Base-by-base conservation (phyloP, 768 basidiomycete species). In the Austroboletus festivus region DNA sequence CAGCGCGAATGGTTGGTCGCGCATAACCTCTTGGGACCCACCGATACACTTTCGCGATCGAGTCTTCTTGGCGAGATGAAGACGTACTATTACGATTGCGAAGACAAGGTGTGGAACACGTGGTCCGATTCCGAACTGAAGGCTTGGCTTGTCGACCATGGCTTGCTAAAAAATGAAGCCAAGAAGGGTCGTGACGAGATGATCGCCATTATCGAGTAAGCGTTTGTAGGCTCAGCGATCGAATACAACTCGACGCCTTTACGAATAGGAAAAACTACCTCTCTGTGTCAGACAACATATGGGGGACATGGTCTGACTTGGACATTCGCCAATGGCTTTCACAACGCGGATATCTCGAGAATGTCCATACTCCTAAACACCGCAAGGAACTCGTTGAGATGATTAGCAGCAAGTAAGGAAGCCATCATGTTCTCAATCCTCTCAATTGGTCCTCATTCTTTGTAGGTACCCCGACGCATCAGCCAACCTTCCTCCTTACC, bases 71-170 rank as follows among this genome's bases (percentile, higher is more conserved):
- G 72, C 16, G 65, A 82, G 42, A 90, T 96, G 88, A 73, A 81
- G 49, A 71, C 74, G 24, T 94, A 93, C 61, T 92, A 95, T 63
- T 94, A 89, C 60, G 69, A 68, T 43, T 55, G 68, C 12, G 61
- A 68, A 41, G 79, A 86, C 39, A 62, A 68, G 15, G 81, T 82
- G 31, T 89, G 79, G 71, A 61, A 70, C 39, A 68, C 78, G 1
- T 95, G 93, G 93, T 74, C 80, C 45, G 91, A 95, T 47, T 83
- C 80, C 8, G 77, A 91, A 49, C 67, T 93, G 57, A 82, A 83
- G 56, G 57, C 71, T 23, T 97, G 90, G 89, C 83, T 96, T 42
- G 78, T 93, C 52, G 64, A 83, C 26, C 83, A 89, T 62, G 76
- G 74, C 19, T 60, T 89, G 54, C 65, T 93, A 70, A 91, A 90